These are phyloP conservation scores for Medicago truncatula DNA, from an alignment of 306 rosid species.

Conservation along the genomic window DNA sequence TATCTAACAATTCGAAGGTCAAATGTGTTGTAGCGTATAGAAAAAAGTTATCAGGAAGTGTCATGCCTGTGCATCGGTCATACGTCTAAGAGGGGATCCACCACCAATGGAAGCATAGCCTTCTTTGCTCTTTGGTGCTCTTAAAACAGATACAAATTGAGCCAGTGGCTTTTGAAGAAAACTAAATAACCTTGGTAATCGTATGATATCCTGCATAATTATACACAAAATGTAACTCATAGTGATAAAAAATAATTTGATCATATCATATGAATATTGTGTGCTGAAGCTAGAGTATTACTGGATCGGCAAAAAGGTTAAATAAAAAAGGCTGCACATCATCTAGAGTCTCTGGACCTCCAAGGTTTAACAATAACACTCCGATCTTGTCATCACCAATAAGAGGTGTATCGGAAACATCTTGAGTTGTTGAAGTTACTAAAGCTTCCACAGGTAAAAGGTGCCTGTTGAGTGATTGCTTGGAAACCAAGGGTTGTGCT, in stretches of 20 bases:
- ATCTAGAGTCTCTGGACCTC: conserved; percentile 97
- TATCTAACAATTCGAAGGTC: conserved; percentile 26
- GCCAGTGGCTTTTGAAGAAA: conserved; percentile 97
- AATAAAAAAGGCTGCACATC: conserved; percentile 97
- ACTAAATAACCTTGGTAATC: conserved; percentile 85
- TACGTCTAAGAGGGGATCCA: conserved; percentile 91
- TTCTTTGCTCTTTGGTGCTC: conserved; percentile 97
- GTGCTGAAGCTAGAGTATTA: conserved; percentile 45
- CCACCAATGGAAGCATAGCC: conserved; percentile 99
- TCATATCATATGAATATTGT: neutral
- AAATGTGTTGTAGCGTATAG: conserved; percentile 23
- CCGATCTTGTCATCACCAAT: conserved; percentile 75
- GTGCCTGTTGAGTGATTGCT: conserved; percentile 56
- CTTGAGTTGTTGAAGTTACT: conserved; percentile 61
- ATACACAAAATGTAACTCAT: conserved; percentile 11
- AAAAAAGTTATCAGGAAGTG: conserved; percentile 23
- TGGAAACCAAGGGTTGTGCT: conserved; percentile 57
- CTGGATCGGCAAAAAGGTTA: conserved; percentile 98
- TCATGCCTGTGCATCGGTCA: conserved; percentile 92
- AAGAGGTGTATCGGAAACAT: conserved; percentile 56
- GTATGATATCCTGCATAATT: conserved; percentile 79
- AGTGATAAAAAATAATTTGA: neutral
- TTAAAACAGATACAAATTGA: conserved; percentile 75
- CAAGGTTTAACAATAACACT: conserved; percentile 89
- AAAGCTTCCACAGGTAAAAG: conserved; percentile 66